Percentiles rank a stretch among this genome's conserved stretches.
Conservation (phyloP, 2,329 filamentous ascomycete genomes). For the Penicillium sp. region DNA sequence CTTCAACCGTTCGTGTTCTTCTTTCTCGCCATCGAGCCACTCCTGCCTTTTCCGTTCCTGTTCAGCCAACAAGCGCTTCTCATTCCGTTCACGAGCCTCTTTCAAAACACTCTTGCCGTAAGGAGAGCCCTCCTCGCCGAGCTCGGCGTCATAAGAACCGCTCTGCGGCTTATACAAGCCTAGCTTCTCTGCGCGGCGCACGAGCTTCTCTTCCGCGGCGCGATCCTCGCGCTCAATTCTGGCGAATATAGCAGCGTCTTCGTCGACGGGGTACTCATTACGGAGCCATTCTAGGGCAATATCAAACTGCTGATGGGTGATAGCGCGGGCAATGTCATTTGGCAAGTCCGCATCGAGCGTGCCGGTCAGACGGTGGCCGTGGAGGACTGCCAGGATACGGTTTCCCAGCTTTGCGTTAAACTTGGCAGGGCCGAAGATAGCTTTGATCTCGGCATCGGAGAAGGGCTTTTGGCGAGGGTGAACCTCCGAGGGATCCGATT, state of each 20-base stretch:
- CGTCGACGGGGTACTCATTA: conserved; percentile 43
- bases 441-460: conserved; percentile 32
- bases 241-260: conserved; percentile 49
- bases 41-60: conserved; percentile 50
- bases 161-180: conserved; percentile 46
- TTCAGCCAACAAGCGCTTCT: conserved; percentile 40
- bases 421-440: conserved; percentile 35
- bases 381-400: conserved; percentile 40
- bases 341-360: conserved; percentile 47
- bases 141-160: conserved; percentile 42
- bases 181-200: conserved; percentile 39
- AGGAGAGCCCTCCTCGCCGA: conserved; percentile 42
- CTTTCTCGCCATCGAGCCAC: conserved; percentile 54
- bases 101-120: conserved; percentile 45
- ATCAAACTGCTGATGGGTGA: conserved; percentile 35
- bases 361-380: conserved; percentile 44
- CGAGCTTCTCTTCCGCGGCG: conserved; percentile 38
- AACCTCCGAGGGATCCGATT: conserved; percentile 9
- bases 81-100: conserved; percentile 40
- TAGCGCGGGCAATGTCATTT: conserved; percentile 34
- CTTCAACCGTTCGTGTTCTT: conserved; percentile 35
- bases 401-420: conserved; percentile 36
- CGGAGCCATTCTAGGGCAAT: conserved; percentile 44
- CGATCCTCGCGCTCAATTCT: conserved; percentile 43
- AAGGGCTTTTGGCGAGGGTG: conserved; percentile 30